Evolutionary conservation across 768 basidiomycete species (phyloP).

Genomic region (Phaffia tasmanica): DNA sequence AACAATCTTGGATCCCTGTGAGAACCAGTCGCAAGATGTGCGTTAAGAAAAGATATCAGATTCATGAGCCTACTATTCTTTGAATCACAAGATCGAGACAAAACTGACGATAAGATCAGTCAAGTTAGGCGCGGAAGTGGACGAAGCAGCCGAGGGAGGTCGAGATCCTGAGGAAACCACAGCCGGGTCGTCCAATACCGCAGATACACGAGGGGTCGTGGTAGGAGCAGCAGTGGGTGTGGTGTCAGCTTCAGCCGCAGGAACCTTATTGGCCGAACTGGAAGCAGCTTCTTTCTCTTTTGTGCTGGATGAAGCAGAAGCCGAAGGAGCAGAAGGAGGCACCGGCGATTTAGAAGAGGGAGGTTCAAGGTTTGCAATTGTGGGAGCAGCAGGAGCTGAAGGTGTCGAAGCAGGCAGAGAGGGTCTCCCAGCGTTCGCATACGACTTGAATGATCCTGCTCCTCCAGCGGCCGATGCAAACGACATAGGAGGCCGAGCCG

Average conservation of each 20-base stretch:
- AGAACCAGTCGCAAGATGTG: too few species aligned
- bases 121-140: not conserved
- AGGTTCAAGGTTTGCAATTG: not conserved
- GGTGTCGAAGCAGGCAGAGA: not conserved
- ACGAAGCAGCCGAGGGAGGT: not conserved
- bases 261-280: not conserved
- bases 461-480: not conserved
- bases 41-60: too few species aligned
- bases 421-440: not conserved
- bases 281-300: not conserved
- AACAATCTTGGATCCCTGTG: constrained; percentile 29
- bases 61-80: too few species aligned
- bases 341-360: not conserved
- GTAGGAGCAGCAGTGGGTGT: not conserved
- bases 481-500: not conserved
- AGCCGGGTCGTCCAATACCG: not conserved
- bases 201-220: not conserved
- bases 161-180: not conserved
- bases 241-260: not conserved
- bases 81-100: too few species aligned
- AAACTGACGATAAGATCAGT: not conserved
- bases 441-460: not conserved
- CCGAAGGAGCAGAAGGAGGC: not conserved
- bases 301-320: not conserved
- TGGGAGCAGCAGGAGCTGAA: not conserved